Evolutionary conservation across 2,329 filamentous ascomycete genomes (phyloP), one percentile per base, ranked within the genome.

Genomic region (Metarhizium guizhouense): DNA sequence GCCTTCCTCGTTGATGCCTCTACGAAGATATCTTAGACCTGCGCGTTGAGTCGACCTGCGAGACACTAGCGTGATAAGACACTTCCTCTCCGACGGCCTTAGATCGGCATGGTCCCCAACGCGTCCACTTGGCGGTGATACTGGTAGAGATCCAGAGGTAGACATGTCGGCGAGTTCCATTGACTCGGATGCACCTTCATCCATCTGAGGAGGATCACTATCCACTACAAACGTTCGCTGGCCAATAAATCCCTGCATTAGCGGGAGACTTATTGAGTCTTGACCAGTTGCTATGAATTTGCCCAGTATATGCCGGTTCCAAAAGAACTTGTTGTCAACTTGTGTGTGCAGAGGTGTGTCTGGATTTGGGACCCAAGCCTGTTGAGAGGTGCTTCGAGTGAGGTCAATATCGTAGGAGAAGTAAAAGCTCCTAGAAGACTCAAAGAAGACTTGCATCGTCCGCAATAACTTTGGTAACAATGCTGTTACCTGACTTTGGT

Each of bases 391-490:
- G 59, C 81, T 84, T 55, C 86, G 82, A 0, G 94, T 97, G 52
- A 99, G 82, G 67, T 99, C 92, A 67, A 93, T 81, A 61, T 99
- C 94, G 68, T 99, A 96, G 0, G 92, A 92, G 69, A 93, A 99
- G 75, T 87, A 97, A 70, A 96, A 97, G 68, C 90, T 96, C 59
- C 81, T 81, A 0, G 87, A 91, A 4, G 85, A 81, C 1, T 88
- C 85, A 66, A 96, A 93, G 58, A 96, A 82, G 55, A 97, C 82
- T 65, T 89, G 89, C 2, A 90, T 86, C 36, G 89, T 95, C 45
- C 87, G 82, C 47, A 99, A 71, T 43, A 97, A 77, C 65, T 96
- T 95, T 1, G 93, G 93, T 11, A 95, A 75, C 36, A 97, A 72
- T 4, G 79, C 63, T 6, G 74, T 70, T 16, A 71, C 69, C 11